Conservation (phyloP, 176 grass and related monocot species). For the Tillandsia leiboldiana region DNA sequence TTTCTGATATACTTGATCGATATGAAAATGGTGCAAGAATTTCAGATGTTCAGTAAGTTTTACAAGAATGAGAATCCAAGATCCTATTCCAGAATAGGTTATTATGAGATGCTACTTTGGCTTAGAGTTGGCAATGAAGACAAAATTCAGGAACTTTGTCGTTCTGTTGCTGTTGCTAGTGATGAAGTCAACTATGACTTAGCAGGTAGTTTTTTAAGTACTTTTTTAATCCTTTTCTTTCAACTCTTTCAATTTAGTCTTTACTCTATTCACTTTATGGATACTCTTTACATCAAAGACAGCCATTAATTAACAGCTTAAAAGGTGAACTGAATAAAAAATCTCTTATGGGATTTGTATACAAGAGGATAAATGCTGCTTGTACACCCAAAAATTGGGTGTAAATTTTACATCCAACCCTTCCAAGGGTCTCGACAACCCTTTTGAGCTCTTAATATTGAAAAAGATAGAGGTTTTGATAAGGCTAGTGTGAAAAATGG, state of each 20-base stretch:
- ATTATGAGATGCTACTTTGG: constrained; percentile 79
- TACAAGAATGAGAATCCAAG: constrained; percentile 57
- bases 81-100: constrained; percentile 50
- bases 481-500: no score
- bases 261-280: constrained; percentile 5
- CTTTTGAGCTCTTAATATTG: no score
- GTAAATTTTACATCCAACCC: no score
- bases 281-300: not conserved
- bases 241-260: not conserved
- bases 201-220: constrained; percentile 34
- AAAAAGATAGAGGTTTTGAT: no score
- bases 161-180: constrained; percentile 27
- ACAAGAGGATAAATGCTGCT: no score
- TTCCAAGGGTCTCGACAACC: no score
- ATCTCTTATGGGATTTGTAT: no score
- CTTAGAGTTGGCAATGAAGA: constrained; percentile 58
- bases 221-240: not conserved
- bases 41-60: constrained; percentile 52
- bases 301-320: no score
- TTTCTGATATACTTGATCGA: constrained; percentile 73
- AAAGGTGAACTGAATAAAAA: no score
- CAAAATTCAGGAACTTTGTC: constrained; percentile 51
- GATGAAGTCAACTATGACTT: constrained; percentile 38
- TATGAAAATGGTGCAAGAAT: constrained; percentile 51
- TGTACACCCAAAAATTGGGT: no score